These are phyloP conservation scores for Barnettozyma californica DNA, from an alignment of 805 yeast species.

Conservation along the genomic window DNA sequence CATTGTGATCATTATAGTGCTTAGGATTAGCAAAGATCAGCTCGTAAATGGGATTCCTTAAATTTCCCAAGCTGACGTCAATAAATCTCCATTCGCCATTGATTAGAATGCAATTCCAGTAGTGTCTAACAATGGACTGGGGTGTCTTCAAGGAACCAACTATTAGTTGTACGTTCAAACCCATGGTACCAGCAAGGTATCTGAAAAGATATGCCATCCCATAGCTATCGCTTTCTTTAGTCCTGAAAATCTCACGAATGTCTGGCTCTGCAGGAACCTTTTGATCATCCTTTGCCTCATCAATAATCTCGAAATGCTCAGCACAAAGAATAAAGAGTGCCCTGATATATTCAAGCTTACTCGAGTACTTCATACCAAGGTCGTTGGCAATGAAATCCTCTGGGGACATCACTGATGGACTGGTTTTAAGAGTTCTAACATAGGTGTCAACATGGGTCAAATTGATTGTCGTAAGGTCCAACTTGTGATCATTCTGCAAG, in stretches of 20 bases:
- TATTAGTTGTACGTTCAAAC: slow-evolving; percentile 70
- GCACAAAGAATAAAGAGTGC: slow-evolving; percentile 61
- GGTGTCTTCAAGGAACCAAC: slow-evolving; percentile 83
- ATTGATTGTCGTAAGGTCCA: slow-evolving; percentile 28
- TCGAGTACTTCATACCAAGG: slow-evolving; percentile 46
- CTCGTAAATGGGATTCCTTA: slow-evolving; percentile 45
- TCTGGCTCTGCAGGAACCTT: slow-evolving; percentile 26
- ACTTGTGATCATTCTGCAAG: slow-evolving; percentile 24
- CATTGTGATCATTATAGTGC: slow-evolving; percentile 25
- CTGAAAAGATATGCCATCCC: slow-evolving; percentile 77
- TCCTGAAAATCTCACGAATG: slow-evolving; percentile 36
- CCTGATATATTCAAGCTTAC: slow-evolving; percentile 55
- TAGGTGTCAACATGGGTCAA: slow-evolving; percentile 39
- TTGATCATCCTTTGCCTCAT: slow-evolving; percentile 3
- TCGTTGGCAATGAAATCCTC: slow-evolving; percentile 50
- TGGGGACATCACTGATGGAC: slow-evolving; percentile 37
- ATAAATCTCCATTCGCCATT: slow-evolving; percentile 76
- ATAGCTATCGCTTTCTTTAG: slow-evolving; percentile 54
- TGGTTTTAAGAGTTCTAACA: slow-evolving; percentile 31
- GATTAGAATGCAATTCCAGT: slow-evolving; percentile 79
- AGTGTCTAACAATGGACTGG: slow-evolving; percentile 67
- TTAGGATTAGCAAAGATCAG: slow-evolving; percentile 27
- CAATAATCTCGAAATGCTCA: slow-evolving; percentile 48
- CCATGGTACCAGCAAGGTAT: slow-evolving; percentile 62
- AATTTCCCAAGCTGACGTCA: slow-evolving; percentile 65